Evolutionary conservation across 495 filamentous ascomycete genomes (phyloP), one percentile per base, ranked within the genome.

Genomic region (Tricharina praecox): DNA sequence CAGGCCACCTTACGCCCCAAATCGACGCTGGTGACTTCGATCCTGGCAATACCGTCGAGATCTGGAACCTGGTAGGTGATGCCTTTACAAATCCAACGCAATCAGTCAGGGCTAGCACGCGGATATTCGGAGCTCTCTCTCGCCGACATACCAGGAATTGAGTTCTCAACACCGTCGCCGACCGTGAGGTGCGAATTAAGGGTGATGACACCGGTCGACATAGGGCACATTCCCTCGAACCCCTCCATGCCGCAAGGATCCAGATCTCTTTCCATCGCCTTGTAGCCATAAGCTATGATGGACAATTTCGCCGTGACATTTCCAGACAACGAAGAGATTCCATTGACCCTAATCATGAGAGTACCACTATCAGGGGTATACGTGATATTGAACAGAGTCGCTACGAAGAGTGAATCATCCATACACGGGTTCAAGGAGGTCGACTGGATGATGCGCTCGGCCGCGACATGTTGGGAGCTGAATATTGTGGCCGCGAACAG

Each of bases 51-150:
- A n/a, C 83, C 90, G 60, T 97, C 90, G 15, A 96, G 73, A 64
- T 97, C 90, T 38, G 90, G 90, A 40, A 97, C 78, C 10, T 73
- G 80, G 59, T 88, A 97, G 18, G 82, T 81, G 52, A 96, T 92
- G 32, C 67, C 70, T 73, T 56, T 36, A 43, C 28, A 41, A 48
- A 50, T 47, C 36, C 47, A 44, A 15, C 19, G 19, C 36, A 16
- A 39, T 5, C 8, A 39, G 19, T 8, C 5, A 5, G 5, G 36
- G 5, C 41, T 23, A 23, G 43, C 41, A 26, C 20, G n/a, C 41
- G 19, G 15, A 15, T 26, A 25, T 13, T 26, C 41, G n/a, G 23
- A 23, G 13, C 18, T n/a, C n/a, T n/a, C 9, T 7, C n/a, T 33
- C 25, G 35, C 13, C 24, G 7, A 63, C 68, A 51, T 67, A 74